Evolutionary conservation across 495 filamentous ascomycete genomes (phyloP), one percentile per base, ranked within the genome.

Genomic region (Niebla homalea): DNA sequence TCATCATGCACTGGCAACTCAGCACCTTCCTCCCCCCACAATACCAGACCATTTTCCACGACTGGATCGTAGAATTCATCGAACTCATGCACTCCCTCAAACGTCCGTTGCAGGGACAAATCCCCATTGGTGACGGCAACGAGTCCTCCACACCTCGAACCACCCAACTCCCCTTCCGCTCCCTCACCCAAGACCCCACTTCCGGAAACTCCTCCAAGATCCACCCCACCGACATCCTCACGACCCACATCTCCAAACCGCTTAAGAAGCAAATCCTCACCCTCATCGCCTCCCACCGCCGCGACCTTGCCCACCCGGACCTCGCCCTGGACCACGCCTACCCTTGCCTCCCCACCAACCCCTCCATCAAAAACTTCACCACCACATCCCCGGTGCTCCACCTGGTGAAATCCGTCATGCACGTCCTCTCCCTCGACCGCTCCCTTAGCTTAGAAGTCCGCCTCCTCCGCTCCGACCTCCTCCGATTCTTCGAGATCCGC

Each of bases 1-100:
- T 82, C 35, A 80, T 97, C 62, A 96, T 97, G 92, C 86, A 94
- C 62, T 99, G 93, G 93, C 93, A 97, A 64, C 80, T 97, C 52
- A 83, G 75, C 49, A 87, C 85, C 5, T 95, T 94, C 68, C 68
- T 99, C 7, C 92, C 92, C 1, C 54, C 70, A 6, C 77, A 81
- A 15, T 78, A 97, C 57, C 87, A 96, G 59, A 75, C 79, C 18
- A 76, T 83, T 48, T 97, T 99, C 74, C 78, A 89, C 56, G 82
- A 96, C 58, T 94, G 87, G 84, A 75, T 94, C 15, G 77, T 95
- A 41, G 89, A 96, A 63, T 96, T 94, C 67, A 85, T 97, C 56
- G 83, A 94, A 56, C 73, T 95, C 45, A 96, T 99, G 89, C 87
- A 96, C 60, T 64, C 72, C 32, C 70, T 85, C 52, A 96, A 95